phyloP scores from a whole-genome alignment of 768 basidiomycete genomes.

The Macrocybe gigantea region DNA sequence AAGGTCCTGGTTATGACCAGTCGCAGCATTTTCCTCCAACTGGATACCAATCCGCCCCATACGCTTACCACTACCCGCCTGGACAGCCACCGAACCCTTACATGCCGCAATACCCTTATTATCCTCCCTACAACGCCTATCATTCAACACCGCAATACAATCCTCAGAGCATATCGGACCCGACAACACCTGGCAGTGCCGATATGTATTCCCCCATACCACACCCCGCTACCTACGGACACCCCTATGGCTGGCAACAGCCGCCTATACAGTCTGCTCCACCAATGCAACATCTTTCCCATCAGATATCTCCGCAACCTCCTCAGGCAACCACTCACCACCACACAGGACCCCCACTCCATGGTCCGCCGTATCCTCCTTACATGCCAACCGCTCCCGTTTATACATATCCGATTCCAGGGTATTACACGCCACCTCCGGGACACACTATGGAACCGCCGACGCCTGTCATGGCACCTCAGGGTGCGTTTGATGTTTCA shows the following conservation, averaged over 20 bases:
- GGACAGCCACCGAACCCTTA: slow-evolving; percentile 32
- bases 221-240: neutral
- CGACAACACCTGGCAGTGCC: slow-evolving; percentile 20
- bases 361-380: slow-evolving; percentile 26
- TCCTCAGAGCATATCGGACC: slow-evolving; percentile 26
- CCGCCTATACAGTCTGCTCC: slow-evolving; percentile 11
- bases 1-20: slow-evolving; percentile 40
- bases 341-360: slow-evolving; percentile 13
- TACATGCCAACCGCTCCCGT: slow-evolving; percentile 23
- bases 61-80: slow-evolving; percentile 45
- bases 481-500: slow-evolving; percentile 11
- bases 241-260: slow-evolving; percentile 1
- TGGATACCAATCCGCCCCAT: slow-evolving; percentile 43
- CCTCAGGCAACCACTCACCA: slow-evolving; percentile 18
- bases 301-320: slow-evolving; percentile 23
- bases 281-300: slow-evolving; percentile 24
- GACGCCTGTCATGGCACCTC: slow-evolving; percentile 2
- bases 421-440: slow-evolving; percentile 20
- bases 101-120: slow-evolving; percentile 37
- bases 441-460: slow-evolving; percentile 22
- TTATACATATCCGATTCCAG: slow-evolving; percentile 21
- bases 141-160: slow-evolving; percentile 25
- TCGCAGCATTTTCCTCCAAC: slow-evolving; percentile 34
- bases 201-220: slow-evolving; percentile 21
- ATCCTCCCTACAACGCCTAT: slow-evolving; percentile 30